Conservation (phyloP, 1,284 basidiomycete genomes). For the Trichosporon coremiiforme region DNA sequence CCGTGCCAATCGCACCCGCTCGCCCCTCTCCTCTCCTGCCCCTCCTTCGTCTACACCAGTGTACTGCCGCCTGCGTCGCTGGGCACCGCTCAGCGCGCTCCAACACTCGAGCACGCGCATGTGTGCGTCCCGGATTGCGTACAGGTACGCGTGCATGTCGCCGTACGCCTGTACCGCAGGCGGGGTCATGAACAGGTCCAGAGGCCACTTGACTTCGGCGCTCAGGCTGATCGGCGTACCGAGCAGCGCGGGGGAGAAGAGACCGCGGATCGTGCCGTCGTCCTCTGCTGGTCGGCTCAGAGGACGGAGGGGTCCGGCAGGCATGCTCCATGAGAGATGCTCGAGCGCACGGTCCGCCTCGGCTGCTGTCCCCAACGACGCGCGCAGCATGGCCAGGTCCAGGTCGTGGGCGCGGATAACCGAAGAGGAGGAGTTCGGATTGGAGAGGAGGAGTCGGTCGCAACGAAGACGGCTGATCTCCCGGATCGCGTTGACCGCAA, state of each 20-base stretch:
- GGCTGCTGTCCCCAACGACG: conserved; percentile 79
- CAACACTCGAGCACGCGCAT: conserved; percentile 75
- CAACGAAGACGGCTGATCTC: conserved; percentile 50
- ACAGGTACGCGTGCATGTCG: conserved; percentile 76
- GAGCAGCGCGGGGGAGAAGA: conserved; percentile 72
- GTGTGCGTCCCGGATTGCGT: conserved; percentile 79
- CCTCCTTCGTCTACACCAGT: conserved; percentile 85
- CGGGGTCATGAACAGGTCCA: conserved; percentile 82
- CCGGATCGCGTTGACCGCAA: conserved; percentile 67
- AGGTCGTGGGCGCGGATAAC: conserved; percentile 64
- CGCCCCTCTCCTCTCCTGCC: conserved; percentile 65
- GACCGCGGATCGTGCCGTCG: conserved; percentile 36
- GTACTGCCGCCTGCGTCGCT: conserved; percentile 76
- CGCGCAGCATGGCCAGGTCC: conserved; percentile 69
- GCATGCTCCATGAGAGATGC: conserved; percentile 70
- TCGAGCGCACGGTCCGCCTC: conserved; percentile 75
- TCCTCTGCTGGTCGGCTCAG: conserved; percentile 53
- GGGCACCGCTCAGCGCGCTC: conserved; percentile 77
- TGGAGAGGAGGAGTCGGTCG: conserved; percentile 70
- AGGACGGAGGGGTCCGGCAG: conserved; percentile 69
- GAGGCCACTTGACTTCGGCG: conserved; percentile 76
- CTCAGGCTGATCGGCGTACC: conserved; percentile 73
- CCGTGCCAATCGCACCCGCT: conserved; percentile 65
- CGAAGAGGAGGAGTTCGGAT: conserved; percentile 63
- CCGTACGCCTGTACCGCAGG: conserved; percentile 74